Evolutionary conservation across 2,329 filamentous ascomycete genomes (phyloP).

Genomic region (Fusarium sp.): DNA sequence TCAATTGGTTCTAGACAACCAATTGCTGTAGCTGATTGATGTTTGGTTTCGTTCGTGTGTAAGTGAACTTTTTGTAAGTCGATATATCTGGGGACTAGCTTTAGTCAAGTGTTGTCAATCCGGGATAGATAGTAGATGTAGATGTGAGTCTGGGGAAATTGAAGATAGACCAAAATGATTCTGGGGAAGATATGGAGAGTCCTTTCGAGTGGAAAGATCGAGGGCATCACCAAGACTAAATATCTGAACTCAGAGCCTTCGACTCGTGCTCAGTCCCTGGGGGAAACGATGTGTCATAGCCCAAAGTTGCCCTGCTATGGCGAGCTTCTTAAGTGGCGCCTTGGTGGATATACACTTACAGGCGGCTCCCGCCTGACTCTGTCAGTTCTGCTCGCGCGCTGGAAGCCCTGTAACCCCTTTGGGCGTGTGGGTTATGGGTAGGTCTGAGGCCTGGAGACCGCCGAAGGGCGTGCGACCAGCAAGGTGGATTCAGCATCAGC

Average conservation of each 20-base stretch:
- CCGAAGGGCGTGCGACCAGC: slow-evolving; percentile 31
- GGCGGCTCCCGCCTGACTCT: slow-evolving; percentile 41
- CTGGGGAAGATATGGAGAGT: slow-evolving; percentile 36
- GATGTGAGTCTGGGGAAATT: slow-evolving; percentile 34
- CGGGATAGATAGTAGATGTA: neutral
- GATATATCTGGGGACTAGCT: slow-evolving; percentile 17
- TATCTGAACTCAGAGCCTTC: slow-evolving; percentile 31
- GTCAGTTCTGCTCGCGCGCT: slow-evolving; percentile 27
- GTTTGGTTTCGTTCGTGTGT: slow-evolving; percentile 16
- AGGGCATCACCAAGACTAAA: slow-evolving; percentile 42
- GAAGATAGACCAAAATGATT: slow-evolving; percentile 18
- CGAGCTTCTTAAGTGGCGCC: slow-evolving; percentile 43
- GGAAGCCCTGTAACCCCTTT: slow-evolving; percentile 26
- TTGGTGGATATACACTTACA: slow-evolving; percentile 33
- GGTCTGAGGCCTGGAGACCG: slow-evolving; percentile 23
- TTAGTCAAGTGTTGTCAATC: slow-evolving; percentile 13
- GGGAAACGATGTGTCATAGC: slow-evolving; percentile 44
- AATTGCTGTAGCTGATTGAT: neutral
- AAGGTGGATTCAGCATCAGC: slow-evolving; percentile 18
- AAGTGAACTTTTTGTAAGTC: slow-evolving; percentile 27
- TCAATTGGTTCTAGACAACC: slow-evolving; percentile 19
- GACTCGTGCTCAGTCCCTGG: slow-evolving; percentile 29
- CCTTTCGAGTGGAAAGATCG: slow-evolving; percentile 28
- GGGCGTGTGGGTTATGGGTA: slow-evolving; percentile 36
- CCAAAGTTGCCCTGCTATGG: slow-evolving; percentile 38